Base-by-base conservation (phyloP, 441 rosid genomes). In the Flueggea neowawraea region DNA sequence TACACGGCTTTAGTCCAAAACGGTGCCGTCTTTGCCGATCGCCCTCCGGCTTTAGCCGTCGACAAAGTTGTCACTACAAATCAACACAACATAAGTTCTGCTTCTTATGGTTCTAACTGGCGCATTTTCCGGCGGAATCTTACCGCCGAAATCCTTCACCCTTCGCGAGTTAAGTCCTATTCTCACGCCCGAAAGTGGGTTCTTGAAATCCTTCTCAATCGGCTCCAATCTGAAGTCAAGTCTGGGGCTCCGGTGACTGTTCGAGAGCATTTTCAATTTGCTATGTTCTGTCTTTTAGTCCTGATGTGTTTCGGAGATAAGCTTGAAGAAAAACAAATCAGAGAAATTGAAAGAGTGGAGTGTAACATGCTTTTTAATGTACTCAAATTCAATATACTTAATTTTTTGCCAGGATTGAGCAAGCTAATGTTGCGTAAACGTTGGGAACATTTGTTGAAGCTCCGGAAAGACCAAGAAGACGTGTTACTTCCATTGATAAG, bases 1-100 rank as follows among this genome's bases (percentile, higher is more conserved):
- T 57, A 69, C 60, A 51, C 63, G 49, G 65, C 73, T 44, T 54
- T 64, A n/a, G 15, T 69, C 43, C 63, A 69, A 13, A 31, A 57
- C 15, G 68, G 65, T 11, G 60, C 64, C 39, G 45, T 54, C 12
- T 69, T 63, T 7, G 68, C 68, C 3, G 56, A 58, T 43, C 64
- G 73, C 8, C 68, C 63, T 0, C 55, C 51, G 0, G 9, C 39
- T 3, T 15, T 41, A 7, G 39, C 44, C 11, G 33, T 44, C 14
- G 3, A 6, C 2, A 53, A 6, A 16, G 2, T 69, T 28, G 1
- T 16, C 10, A 39, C 12, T n/a, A 16, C 50, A 52, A 45, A 69
- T 39, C 49, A 58, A 16, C 68, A 44, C 3, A 63, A 8, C 39
- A 48, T 69, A 8, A 58, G 5, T 12, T 10, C 59, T 0, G 52